Evolutionary conservation across 768 basidiomycete species (phyloP), one percentile per base, ranked within the genome.

Genomic region (Leucosporidium yakuticum): DNA sequence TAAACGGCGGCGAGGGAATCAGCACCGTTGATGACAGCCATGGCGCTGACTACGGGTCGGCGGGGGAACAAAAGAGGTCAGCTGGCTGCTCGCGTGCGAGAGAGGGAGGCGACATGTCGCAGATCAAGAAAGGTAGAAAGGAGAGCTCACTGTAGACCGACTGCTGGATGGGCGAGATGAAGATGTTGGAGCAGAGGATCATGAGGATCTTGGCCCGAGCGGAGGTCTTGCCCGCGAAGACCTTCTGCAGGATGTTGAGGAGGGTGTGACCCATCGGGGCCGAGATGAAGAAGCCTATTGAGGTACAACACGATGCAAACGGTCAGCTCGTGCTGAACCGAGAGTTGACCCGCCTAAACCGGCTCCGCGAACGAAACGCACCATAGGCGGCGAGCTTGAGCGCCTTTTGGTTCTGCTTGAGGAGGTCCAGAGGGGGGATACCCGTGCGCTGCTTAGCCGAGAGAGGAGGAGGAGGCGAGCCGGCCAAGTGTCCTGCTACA

Each of bases 11-110:
- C 82, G 12, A 83, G 69, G 14, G 87, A 85, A 71, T 83, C 84
- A 23, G 89, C 89, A 48, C 91, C 91, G 66, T 87, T 87, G 70
- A 94, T 91, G 47, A 92, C 77, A 1, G 91, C 89, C 85, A 90
- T 88, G 31, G 85, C 89, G 0, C 87, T 82, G 39, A 94, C 82
- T 78, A 85, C 90, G 4, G 83, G 39, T 15, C 11, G 14, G 39
- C 39, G 39, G 39, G 17, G 39, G 6, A 88, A 87, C 67, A 31
- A 39, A 39, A 36, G 59, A 25, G 54, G n/a, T 19, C 27, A 25
- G 54, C 54, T 55, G 17, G 4, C 54, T 4, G n/a, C 17, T 27
- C 54, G 54, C 27, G 8, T 5, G 17, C 14, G 23, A 14, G n/a
- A n/a, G n/a, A n/a, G n/a, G n/a, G n/a, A n/a, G n/a, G n/a, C n/a